Evolutionary conservation across 2,329 filamentous ascomycete genomes (phyloP).

Genomic region (Cryphonectria carpinicola): DNA sequence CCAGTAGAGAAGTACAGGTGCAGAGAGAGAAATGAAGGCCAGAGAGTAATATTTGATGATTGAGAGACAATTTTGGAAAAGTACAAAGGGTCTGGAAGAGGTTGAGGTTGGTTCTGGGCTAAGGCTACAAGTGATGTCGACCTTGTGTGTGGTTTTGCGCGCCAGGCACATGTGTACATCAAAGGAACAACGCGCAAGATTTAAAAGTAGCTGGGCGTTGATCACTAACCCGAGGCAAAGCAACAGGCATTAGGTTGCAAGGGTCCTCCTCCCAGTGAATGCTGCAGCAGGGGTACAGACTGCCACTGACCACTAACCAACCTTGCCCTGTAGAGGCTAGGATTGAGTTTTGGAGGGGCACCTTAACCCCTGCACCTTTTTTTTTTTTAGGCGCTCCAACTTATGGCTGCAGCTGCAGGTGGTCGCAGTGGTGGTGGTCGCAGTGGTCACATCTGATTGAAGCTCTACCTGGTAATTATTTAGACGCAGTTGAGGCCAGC

Average conservation of each 20-base stretch:
- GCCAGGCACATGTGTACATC: not conserved
- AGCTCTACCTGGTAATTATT: conserved; percentile 1
- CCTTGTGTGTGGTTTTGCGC: not conserved
- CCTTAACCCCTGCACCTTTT: not conserved
- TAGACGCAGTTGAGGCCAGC: conserved; percentile 19
- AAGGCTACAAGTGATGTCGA: not conserved
- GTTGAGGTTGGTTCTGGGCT: not conserved
- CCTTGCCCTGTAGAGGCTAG: not conserved
- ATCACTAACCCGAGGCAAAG: not conserved
- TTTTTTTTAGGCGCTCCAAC: not conserved
- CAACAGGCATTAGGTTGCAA: not conserved
- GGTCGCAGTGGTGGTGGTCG: not conserved
- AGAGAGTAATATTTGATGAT: not conserved
- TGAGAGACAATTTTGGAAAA: not conserved
- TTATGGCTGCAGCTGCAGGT: conserved; percentile 4
- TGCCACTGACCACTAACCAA: not conserved
- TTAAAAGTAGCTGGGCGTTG: not conserved
- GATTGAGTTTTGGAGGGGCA: not conserved
- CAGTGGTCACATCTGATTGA: conserved; percentile 13
- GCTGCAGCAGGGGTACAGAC: not conserved
- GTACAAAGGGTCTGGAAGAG: not conserved
- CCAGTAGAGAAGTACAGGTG: not conserved
- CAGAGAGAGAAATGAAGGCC: not conserved
- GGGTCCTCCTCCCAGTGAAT: not conserved
- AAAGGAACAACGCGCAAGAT: not conserved